phyloP scores from a whole-genome alignment of 352 stramenopile genomes.

The Pythium scleroteichum region DNA sequence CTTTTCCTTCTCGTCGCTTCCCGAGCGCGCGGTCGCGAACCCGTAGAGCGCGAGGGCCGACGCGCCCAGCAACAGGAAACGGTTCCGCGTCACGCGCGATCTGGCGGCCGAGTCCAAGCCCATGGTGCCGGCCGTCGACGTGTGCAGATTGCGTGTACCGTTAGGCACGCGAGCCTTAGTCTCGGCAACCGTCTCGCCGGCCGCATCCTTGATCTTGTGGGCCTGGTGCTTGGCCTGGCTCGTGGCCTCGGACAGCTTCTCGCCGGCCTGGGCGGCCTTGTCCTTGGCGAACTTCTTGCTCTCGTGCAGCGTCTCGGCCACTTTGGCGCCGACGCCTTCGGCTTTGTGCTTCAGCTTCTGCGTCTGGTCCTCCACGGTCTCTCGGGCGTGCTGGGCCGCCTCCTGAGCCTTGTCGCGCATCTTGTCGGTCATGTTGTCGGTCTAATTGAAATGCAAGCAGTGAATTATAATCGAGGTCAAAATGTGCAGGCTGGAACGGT shows the following conservation, averaged over 20 bases:
- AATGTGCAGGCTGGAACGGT: too few species aligned
- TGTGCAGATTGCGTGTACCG: neutral
- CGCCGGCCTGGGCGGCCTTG: neutral
- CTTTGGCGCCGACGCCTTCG: neutral
- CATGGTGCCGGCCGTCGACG: too few species aligned
- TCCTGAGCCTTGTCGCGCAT: neutral
- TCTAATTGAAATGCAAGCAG: neutral
- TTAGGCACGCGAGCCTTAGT: neutral
- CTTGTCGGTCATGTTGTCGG: neutral
- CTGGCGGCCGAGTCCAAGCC: too few species aligned
- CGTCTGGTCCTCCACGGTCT: constrained; percentile 2
- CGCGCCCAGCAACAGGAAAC: too few species aligned
- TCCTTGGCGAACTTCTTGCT: neutral
- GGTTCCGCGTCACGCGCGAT: too few species aligned
- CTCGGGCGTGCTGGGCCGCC: neutral
- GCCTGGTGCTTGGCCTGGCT: neutral
- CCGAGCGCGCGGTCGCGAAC: too few species aligned
- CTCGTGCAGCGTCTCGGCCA: neutral
- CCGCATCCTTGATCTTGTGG: too few species aligned
- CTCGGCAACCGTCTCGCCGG: too few species aligned
- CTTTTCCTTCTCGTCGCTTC: too few species aligned
- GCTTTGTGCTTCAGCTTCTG: constrained; percentile 11
- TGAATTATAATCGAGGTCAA: neutral
- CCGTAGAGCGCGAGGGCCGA: too few species aligned
- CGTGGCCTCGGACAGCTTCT: constrained; percentile 18